Evolutionary conservation across 768 basidiomycete species (phyloP).

Genomic region (Cystobasidium ongulense): DNA sequence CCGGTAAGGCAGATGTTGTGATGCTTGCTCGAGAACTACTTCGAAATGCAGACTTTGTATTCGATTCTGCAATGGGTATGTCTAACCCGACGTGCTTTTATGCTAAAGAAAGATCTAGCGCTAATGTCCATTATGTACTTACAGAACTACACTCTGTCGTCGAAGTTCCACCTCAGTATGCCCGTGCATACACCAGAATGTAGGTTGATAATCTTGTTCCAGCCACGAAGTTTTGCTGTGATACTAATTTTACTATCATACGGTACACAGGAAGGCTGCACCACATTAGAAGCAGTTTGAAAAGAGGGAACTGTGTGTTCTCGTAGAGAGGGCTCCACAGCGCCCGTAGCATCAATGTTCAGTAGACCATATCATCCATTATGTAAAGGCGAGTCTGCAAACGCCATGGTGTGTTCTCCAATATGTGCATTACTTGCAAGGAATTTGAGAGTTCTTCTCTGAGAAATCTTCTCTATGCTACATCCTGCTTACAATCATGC

Average conservation of each 20-base stretch:
- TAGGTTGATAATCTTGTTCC: background rate
- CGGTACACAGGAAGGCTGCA: background rate
- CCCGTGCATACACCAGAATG: constrained; percentile 34
- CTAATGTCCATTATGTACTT: background rate
- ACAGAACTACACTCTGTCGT: constrained; percentile 31
- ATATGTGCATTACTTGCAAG: too few species aligned
- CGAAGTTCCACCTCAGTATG: constrained; percentile 28
- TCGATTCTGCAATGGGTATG: too few species aligned
- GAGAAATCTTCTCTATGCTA: background rate
- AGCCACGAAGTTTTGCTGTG: background rate
- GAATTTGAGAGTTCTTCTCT: too few species aligned
- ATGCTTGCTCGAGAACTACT: constrained; percentile 35
- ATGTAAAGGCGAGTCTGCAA: too few species aligned
- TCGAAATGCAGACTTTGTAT: constrained; percentile 27
- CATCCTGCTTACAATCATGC: background rate
- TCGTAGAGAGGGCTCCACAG: too few species aligned
- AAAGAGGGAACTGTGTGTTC: too few species aligned
- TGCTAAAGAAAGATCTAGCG: background rate
- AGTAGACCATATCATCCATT: too few species aligned
- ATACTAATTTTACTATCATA: background rate
- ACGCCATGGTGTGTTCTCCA: too few species aligned
- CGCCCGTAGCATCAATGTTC: too few species aligned
- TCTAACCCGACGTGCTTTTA: too few species aligned
- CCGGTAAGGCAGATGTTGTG: constrained; percentile 62
- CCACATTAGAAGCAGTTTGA: too few species aligned